phyloP scores from a whole-genome alignment of 768 basidiomycete species.

The Hericium alpestre region DNA sequence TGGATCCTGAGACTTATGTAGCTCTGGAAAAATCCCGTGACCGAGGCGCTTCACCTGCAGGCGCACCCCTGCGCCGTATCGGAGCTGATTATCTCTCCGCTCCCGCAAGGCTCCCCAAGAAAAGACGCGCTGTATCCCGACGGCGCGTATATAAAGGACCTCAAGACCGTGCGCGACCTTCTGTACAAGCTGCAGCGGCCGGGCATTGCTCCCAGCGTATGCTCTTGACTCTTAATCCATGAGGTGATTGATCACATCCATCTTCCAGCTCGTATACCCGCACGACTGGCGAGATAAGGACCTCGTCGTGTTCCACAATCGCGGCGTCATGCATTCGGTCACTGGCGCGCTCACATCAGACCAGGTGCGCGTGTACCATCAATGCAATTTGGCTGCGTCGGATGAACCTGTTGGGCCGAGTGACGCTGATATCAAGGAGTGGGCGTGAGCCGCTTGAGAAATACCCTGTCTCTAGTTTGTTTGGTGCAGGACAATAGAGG shows the following conservation, averaged over 20 bases:
- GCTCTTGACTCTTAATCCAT: constrained; percentile 11
- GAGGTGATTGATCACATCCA: not conserved
- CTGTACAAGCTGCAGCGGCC: constrained; percentile 84
- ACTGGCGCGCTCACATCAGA: constrained; percentile 61
- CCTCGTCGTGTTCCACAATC: constrained; percentile 78
- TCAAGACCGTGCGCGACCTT: constrained; percentile 59
- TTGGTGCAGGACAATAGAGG: too few species aligned
- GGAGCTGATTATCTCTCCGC: constrained; percentile 60
- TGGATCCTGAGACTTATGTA: constrained; percentile 18
- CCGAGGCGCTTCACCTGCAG: constrained; percentile 74
- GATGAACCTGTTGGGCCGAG: constrained; percentile 59
- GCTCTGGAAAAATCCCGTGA: constrained; percentile 90
- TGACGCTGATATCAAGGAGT: constrained; percentile 51
- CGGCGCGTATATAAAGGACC: constrained; percentile 64
- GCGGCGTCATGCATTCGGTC: constrained; percentile 71
- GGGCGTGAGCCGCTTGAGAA: constrained; percentile 28
- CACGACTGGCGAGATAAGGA: constrained; percentile 80
- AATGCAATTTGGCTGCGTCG: constrained; percentile 80
- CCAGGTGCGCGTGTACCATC: constrained; percentile 67
- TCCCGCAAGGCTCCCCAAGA: constrained; percentile 46
- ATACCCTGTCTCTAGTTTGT: not conserved
- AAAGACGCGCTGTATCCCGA: constrained; percentile 72
- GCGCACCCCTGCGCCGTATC: constrained; percentile 74
- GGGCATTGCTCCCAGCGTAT: constrained; percentile 68
- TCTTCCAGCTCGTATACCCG: constrained; percentile 62